Evolutionary conservation across 1,284 basidiomycete genomes (phyloP).

Genomic region (Puccinia coronata): DNA sequence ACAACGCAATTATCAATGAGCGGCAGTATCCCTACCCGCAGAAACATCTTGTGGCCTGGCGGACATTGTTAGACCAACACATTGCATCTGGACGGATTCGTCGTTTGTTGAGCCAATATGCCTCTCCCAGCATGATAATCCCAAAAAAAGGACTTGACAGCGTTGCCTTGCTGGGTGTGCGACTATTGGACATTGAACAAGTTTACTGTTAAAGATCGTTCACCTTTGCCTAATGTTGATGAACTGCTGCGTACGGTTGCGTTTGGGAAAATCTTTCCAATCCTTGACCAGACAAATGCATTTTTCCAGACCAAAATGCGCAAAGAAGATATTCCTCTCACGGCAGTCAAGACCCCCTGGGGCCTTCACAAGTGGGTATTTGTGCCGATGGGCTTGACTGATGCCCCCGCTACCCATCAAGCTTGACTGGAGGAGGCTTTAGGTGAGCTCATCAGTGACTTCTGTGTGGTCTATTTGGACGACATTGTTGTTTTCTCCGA

Average conservation of each 20-base stretch:
- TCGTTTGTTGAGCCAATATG: not conserved
- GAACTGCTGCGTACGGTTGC: not conserved
- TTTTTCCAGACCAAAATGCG: slow-evolving; percentile 62
- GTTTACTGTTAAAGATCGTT: slow-evolving; percentile 8
- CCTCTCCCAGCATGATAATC: no score
- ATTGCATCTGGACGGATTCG: no score
- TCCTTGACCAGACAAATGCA: slow-evolving; percentile 59
- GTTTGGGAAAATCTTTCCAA: slow-evolving; percentile 52
- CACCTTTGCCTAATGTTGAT: slow-evolving; percentile 15
- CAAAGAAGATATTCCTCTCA: slow-evolving; percentile 59
- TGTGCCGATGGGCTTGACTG: slow-evolving; percentile 60
- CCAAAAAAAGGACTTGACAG: slow-evolving; percentile 51
- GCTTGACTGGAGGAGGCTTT: slow-evolving; percentile 51
- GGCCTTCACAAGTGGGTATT: no score
- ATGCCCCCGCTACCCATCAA: not conserved
- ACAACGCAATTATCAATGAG: no score
- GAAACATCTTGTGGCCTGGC: no score
- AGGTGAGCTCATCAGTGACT: not conserved
- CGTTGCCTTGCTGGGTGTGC: slow-evolving; percentile 48
- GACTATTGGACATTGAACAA: not conserved
- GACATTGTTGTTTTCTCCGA: slow-evolving; percentile 13
- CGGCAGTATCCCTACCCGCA: no score
- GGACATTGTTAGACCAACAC: no score
- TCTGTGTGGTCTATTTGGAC: no score
- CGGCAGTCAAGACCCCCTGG: slow-evolving; percentile 59